phyloP scores from a whole-genome alignment of 257 asterid genomes.

The Rauvolfia tetraphylla region DNA sequence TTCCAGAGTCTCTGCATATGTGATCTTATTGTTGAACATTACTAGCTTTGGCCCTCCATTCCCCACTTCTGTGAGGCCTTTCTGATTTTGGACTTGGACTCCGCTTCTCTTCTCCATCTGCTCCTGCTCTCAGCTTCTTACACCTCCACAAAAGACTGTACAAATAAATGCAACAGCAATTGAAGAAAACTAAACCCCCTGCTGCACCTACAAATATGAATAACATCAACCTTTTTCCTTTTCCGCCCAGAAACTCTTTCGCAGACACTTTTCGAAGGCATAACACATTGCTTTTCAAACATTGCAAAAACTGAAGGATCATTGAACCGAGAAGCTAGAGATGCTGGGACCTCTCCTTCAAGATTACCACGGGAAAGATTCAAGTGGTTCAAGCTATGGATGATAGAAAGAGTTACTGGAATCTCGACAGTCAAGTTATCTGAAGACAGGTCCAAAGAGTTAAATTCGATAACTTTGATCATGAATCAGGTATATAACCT shows the following conservation, averaged over 20 bases:
- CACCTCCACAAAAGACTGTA: conserved; percentile 61
- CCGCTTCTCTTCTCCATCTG: conserved; percentile 62
- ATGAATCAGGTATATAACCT: conserved; percentile 51
- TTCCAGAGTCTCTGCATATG: conserved; percentile 68
- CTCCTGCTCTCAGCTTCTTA: conserved; percentile 50
- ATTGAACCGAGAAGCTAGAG: conserved; percentile 53
- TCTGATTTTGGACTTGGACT: conserved; percentile 74
- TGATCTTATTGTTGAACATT: conserved; percentile 75
- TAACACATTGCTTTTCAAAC: conserved; percentile 60
- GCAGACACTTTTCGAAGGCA: conserved; percentile 51
- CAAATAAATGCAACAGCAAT: conserved; percentile 60
- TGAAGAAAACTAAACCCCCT: conserved; percentile 50
- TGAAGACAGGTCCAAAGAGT: conserved; percentile 46
- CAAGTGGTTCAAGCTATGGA: conserved; percentile 39
- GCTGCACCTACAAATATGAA: conserved; percentile 49
- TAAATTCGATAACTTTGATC: conserved; percentile 42
- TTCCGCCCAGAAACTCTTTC: conserved; percentile 25
- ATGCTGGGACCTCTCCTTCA: conserved; percentile 67
- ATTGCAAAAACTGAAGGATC: conserved; percentile 54
- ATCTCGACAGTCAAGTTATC: conserved; percentile 55
- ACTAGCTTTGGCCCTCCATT: conserved; percentile 69
- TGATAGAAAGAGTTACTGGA: conserved; percentile 46
- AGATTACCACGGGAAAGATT: conserved; percentile 61
- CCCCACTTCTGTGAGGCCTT: conserved; percentile 70
- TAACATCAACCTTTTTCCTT: conserved; percentile 56